Base-by-base conservation (phyloP, 345 rosid genomes). In the Salix purpurea region DNA sequence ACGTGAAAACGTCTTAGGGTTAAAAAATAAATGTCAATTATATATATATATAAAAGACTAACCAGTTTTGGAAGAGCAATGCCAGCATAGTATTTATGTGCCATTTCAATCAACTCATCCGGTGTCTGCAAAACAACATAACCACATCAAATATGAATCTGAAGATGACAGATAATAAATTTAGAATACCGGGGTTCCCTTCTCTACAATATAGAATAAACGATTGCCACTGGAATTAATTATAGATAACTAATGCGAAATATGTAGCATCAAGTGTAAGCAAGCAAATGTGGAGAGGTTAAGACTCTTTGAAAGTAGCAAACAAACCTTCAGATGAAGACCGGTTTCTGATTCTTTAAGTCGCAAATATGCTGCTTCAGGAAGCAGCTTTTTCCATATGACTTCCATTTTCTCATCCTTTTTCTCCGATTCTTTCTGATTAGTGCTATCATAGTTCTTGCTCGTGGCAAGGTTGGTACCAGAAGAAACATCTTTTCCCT, bases 361-460 rank as follows among this genome's bases (percentile, higher is more conserved):
- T 46, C 76, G 81, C 71, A 74, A 18, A 78, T 82, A 82, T 54
- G 81, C 78, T 70, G 74, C 81, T 71, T 82, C 81, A 37, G 77
- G 66, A 23, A 82, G 73, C 73, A 82, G 52, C 65, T 70, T 71
- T 67, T 74, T 78, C 90, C 98, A 96, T 70, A 86, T 71, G 67
- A 72, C 87, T 81, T 89, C 91, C 81, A 85, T 81, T 82, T 90
- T 92, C 81, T 84, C 88, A 19, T 89, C 88, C 69, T 78, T 88
- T 77, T 88, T 89, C 80, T 86, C 92, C 74, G 76, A 42, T 78
- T 86, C 94, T 83, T 91, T 88, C 84, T 80, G 90, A 83, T 83
- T 81, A 72, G 52, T 65, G 60, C 70, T 68, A 65, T 88, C 91
- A 64, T 85, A 74, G 76, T 90, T 91, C 76, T 86, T 89, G 68